Evolutionary conservation across 768 basidiomycete species (phyloP).

Genomic region (Phaeotremella fagi): DNA sequence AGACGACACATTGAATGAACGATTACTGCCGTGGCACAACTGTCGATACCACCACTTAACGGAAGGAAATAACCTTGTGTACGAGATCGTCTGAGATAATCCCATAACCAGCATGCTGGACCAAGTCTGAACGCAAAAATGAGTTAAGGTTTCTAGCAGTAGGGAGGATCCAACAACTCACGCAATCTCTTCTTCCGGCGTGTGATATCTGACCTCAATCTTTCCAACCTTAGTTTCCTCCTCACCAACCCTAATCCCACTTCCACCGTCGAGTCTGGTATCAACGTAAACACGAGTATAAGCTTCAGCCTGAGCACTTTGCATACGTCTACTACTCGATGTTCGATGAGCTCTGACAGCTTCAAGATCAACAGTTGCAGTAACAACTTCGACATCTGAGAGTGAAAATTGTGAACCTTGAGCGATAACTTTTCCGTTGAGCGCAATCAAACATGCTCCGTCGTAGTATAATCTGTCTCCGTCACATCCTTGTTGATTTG

Average conservation of each 20-base stretch:
- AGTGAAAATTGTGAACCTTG: conserved; percentile 97
- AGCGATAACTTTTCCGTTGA: conserved; percentile 86
- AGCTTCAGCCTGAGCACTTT: conserved; percentile 68
- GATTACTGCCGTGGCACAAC: conserved; percentile 92
- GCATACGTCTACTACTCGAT: conserved; percentile 74
- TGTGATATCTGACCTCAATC: conserved; percentile 66
- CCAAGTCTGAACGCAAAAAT: conserved; percentile 63
- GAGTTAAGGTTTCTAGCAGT: not conserved
- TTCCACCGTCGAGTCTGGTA: conserved; percentile 71
- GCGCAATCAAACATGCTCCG: conserved; percentile 90
- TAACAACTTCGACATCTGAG: conserved; percentile 91
- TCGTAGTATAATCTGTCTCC: conserved; percentile 98
- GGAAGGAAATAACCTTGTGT: conserved; percentile 95
- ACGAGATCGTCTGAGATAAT: conserved; percentile 88
- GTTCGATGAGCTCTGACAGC: conserved; percentile 87
- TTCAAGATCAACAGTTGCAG: conserved; percentile 94
- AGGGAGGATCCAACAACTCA: conserved; percentile 51
- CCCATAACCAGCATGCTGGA: conserved; percentile 99
- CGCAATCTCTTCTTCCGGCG: conserved; percentile 97
- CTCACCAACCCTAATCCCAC: conserved; percentile 56
- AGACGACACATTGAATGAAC: conserved; percentile 94
- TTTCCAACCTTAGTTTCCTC: conserved; percentile 52
- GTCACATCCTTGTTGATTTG: conserved; percentile 98
- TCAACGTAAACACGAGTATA: conserved; percentile 80
- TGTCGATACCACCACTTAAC: conserved; percentile 92